phyloP scores from a whole-genome alignment of 148 eudicot species.

The Fagopyrum esculentum region DNA sequence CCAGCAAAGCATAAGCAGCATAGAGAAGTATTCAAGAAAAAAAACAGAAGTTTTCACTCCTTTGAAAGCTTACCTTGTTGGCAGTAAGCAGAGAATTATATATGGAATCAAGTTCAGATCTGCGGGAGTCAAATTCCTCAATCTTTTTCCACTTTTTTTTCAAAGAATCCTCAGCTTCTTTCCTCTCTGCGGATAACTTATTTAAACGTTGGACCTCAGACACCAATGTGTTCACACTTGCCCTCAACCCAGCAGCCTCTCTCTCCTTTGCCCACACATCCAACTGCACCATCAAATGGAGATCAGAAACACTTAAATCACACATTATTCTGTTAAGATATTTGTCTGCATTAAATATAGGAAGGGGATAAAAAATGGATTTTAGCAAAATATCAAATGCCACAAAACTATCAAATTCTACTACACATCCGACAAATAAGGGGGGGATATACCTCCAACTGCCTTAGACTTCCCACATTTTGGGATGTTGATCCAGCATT shows the following conservation, averaged over 20 bases:
- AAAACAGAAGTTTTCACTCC: not conserved
- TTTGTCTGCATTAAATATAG: not conserved
- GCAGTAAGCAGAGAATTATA: conserved; percentile 75
- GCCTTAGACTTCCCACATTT: conserved; percentile 81
- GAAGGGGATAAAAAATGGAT: not conserved
- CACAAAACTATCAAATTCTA: not conserved
- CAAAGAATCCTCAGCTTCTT: conserved; percentile 94
- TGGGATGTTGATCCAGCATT: conserved; percentile 63
- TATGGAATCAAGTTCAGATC: conserved; percentile 89
- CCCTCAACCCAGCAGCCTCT: conserved; percentile 90
- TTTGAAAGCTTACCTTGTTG: conserved; percentile 53
- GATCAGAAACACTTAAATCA: conserved; percentile 5
- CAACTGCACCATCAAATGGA: conserved; percentile 42
- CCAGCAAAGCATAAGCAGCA: conserved; percentile 11
- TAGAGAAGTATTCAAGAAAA: not conserved
- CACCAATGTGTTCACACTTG: conserved; percentile 73
- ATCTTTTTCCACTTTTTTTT: conserved; percentile 95
- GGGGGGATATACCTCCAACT: conserved; percentile 56
- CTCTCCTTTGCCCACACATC: conserved; percentile 98
- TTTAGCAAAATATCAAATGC: not conserved
- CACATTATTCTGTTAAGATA: not conserved
- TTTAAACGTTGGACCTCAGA: conserved; percentile 87
- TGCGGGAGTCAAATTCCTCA: conserved; percentile 94
- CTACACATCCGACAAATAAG: not conserved
- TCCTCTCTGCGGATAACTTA: conserved; percentile 86